These are phyloP conservation scores for Hypholoma fasciculare DNA, from an alignment of 768 basidiomycete genomes.

Conservation along the genomic window DNA sequence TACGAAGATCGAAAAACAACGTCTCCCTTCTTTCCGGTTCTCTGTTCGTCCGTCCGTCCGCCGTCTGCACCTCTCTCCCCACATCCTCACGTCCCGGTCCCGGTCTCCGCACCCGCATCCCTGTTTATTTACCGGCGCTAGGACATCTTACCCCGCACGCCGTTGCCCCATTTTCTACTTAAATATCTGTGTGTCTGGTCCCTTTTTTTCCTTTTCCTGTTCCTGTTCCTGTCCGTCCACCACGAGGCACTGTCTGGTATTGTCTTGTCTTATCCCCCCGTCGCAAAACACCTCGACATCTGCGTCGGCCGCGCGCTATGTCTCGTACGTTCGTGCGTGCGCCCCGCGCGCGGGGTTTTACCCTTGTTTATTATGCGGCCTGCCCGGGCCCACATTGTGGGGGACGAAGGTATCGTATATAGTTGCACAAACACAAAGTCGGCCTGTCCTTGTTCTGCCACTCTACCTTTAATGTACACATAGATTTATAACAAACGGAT, in stretches of 20 bases:
- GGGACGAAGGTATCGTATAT: neutral
- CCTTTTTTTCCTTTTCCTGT: conserved; percentile 1
- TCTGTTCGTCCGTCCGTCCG: too few species aligned
- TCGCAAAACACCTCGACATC: neutral
- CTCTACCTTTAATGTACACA: neutral
- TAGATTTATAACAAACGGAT: neutral
- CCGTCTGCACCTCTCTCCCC: too few species aligned
- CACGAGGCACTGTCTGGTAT: neutral
- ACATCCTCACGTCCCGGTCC: too few species aligned
- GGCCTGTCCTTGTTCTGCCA: neutral
- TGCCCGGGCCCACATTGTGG: neutral
- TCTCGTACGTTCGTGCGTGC: neutral
- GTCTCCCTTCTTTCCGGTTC: neutral
- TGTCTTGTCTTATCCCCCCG: neutral
- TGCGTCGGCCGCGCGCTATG: neutral
- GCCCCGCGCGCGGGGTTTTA: neutral
- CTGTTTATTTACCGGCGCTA: neutral
- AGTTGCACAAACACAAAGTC: neutral
- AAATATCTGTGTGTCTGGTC: neutral
- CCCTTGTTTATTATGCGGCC: neutral
- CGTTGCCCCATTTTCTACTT: neutral
- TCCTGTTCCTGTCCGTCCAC: neutral
- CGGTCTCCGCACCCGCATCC: neutral
- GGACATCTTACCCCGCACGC: neutral
- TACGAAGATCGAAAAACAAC: neutral